These are phyloP conservation scores for Ceratobasidium sp. DNA, from an alignment of 1,284 basidiomycete species.

Conservation along the genomic window DNA sequence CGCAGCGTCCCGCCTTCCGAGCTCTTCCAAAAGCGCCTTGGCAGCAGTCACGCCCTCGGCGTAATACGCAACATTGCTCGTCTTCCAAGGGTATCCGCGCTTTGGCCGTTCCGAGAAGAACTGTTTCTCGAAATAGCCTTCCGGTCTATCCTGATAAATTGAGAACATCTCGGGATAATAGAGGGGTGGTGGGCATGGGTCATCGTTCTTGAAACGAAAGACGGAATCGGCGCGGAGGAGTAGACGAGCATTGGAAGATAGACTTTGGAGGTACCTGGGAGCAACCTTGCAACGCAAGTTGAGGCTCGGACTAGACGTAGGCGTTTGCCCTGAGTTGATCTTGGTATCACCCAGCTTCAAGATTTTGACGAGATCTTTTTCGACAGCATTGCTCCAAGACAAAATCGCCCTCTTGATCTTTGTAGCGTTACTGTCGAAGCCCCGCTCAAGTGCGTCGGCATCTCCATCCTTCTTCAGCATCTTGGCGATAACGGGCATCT, in stretches of 20 bases:
- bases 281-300: not conserved
- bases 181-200: not conserved
- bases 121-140: not conserved
- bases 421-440: no score
- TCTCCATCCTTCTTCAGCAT: no score
- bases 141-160: not conserved
- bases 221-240: slow-evolving; percentile 20
- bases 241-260: not conserved
- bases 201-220: not conserved
- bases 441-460: no score
- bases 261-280: not conserved
- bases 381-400: no score
- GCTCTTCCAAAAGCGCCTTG: not conserved
- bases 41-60: not conserved
- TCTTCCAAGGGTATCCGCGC: not conserved
- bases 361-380: no score
- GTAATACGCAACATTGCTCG: not conserved
- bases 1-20: slow-evolving; percentile 7
- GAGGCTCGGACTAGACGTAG: not conserved
- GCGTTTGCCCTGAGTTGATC: no score
- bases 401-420: no score
- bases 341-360: no score
- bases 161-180: slow-evolving; percentile 22
- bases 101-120: not conserved
- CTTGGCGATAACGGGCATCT: no score